Base-by-base conservation (phyloP, 2,329 filamentous ascomycete species). In the Byssothecium circinans region DNA sequence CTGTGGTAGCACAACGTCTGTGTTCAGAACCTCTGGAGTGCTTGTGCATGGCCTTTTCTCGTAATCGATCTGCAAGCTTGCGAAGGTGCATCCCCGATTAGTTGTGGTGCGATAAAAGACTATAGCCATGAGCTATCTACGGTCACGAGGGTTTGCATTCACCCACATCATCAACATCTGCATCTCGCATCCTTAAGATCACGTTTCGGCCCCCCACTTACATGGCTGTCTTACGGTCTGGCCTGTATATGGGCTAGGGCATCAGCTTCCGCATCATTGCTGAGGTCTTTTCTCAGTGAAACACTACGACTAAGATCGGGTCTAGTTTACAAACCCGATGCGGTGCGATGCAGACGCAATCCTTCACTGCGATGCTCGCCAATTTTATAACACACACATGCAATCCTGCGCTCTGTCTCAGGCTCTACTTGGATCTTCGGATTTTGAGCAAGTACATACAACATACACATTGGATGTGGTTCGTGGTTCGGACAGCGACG, bases 401-500 rank as follows among this genome's bases (percentile, higher is more conserved):
- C 29, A 32, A 32, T 25, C 10, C 23, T 23, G 15, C 38, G 37
- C 33, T 15, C 15, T 29, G 19, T 45, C 25, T 40, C 23, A 29
- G 22, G 25, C 14, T 14, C 6, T 6, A 32, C 35, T 11, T 39
- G 14, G 11, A 27, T 11, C 11, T 7, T 11, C 7, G 25, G 25
- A 27, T 11, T 27, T 11, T 27, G 25, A 27, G 25, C 25, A 27
- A 11, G 6, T 6, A 14, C 6, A 14, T 32, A 12, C 5, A 32
- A 14, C 8, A n/a, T 14, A 32, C 14, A 5, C 29, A 32, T 12
- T 10, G 7, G 8, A 8, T 22, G 10, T 41, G 25, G 30, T 35
- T 42, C 15, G 35, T 27, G 27, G 25, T 27, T 50, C 47, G 43
- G 50, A 45, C 12, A 47, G 44, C 47, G 47, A 48, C 43, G 29